Evolutionary conservation across 208 protist species (phyloP), one percentile per base, ranked within the genome.

Genomic region (Phytomonas sp.): DNA sequence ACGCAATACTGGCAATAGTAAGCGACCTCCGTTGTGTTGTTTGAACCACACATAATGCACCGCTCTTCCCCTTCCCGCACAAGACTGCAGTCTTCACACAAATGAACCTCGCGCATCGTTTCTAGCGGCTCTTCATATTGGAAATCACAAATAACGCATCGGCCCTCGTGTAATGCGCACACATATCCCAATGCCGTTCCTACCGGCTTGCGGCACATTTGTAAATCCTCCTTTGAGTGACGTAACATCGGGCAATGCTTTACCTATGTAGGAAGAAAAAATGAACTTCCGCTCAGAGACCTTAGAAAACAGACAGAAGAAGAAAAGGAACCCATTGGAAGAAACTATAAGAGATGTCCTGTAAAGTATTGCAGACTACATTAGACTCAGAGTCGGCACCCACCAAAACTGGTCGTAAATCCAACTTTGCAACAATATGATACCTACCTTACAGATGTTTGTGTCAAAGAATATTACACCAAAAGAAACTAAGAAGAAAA

Each of bases 1-100:
- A 88, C 82, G 60, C 92, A 97, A 68, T 93, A 91, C 0, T 79
- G 72, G 69, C 92, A 97, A 74, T 97, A 97, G 74, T 92, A 97
- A n/a, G 92, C 92, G 28, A 91, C 74, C 53, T 93, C 87, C 3
- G 81, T 82, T 32, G 85, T 77, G 17, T 71, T 70, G 6, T 37
- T 73, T 26, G 76, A 74, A 63, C 85, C 83, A 73, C 92, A 97
- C 83, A 95, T 90, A 60, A 97, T 80, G 76, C 92, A 97, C 53
- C 77, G 75, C 82, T 91, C 81, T 37, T 92, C 84, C 28, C 87
- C 87, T 53, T 92, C 86, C 8, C 75, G 71, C 6, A 84, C 76
- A 37, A 93, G 79, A 59, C 84, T 89, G 78, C 92, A 97, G 67
- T 97, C 92, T 53, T 93, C 86, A 76, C 92, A 97, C 31, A 97